Conservation (phyloP, 306 rosid species). For the Amphicarpaea edgeworthii region DNA sequence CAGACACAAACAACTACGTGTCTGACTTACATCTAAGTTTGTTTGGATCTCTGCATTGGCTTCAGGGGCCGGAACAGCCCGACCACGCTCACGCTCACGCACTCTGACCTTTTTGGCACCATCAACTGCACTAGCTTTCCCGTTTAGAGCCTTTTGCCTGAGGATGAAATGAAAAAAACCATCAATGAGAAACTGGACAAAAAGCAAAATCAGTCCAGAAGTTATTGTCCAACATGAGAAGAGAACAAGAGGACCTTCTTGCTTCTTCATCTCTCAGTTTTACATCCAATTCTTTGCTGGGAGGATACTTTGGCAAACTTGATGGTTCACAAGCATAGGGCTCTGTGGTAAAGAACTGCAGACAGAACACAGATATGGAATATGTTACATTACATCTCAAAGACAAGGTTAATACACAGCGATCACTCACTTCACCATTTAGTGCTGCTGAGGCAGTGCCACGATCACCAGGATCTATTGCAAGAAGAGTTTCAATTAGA, state of each 20-base stretch:
- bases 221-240: constrained; percentile 37
- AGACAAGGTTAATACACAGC: constrained; percentile 39
- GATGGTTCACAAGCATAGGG: constrained; percentile 95
- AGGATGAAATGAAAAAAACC: constrained; percentile 41
- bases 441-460: constrained; percentile 75
- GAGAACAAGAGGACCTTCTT: constrained; percentile 69
- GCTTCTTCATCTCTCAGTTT: constrained; percentile 97
- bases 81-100: constrained; percentile 92
- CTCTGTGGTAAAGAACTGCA: constrained; percentile 83
- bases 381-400: constrained; percentile 37
- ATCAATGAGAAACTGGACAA: constrained; percentile 42
- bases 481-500: constrained; percentile 79
- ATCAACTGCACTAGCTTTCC: constrained; percentile 73
- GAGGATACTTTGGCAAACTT: constrained; percentile 92
- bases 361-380: constrained; percentile 46
- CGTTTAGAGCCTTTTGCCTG: constrained; percentile 83
- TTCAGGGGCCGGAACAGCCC: constrained; percentile 94
- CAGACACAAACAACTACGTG: constrained; percentile 30
- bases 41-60: constrained; percentile 95
- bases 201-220: constrained; percentile 25
- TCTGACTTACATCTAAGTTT: constrained; percentile 84
- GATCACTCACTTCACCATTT: constrained; percentile 77
- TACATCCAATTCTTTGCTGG: constrained; percentile 95
- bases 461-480: constrained; percentile 80
- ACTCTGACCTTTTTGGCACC: constrained; percentile 69